phyloP scores from a whole-genome alignment of 2,329 filamentous ascomycete genomes.

The Diaporthe nobilis region DNA sequence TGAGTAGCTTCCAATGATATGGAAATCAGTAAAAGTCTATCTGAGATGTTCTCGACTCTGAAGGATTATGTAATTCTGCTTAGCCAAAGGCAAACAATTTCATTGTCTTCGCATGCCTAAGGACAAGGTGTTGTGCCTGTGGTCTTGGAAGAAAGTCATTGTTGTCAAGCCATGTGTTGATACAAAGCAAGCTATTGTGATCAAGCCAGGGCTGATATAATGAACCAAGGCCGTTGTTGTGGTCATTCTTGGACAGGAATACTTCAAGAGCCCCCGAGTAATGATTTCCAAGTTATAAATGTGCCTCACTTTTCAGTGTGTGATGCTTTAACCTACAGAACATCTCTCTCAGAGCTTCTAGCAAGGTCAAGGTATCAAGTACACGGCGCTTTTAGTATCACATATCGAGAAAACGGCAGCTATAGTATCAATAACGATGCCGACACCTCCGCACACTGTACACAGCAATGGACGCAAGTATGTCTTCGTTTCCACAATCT shows the following conservation, averaged over 20 bases:
- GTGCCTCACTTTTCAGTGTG: not conserved
- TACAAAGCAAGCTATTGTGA: not conserved
- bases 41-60: no score
- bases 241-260: not conserved
- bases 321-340: no score
- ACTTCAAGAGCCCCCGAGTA: not conserved
- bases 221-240: not conserved
- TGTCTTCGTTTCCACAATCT: conserved; percentile 1
- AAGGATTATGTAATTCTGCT: not conserved
- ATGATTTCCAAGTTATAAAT: not conserved
- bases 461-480: not conserved
- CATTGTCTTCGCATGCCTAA: not conserved
- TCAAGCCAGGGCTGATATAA: not conserved
- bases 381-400: not conserved
- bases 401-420: no score
- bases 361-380: not conserved
- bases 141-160: not conserved
- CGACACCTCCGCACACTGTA: not conserved
- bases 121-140: not conserved
- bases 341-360: not conserved
- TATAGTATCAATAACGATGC: not conserved
- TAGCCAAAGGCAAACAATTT: not conserved
- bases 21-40: no score
- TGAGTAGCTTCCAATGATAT: no score
- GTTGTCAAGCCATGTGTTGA: not conserved